Evolutionary conservation across 306 rosid genomes (phyloP), one percentile per base, ranked within the genome.

Genomic region (Trifolium fragiferum): DNA sequence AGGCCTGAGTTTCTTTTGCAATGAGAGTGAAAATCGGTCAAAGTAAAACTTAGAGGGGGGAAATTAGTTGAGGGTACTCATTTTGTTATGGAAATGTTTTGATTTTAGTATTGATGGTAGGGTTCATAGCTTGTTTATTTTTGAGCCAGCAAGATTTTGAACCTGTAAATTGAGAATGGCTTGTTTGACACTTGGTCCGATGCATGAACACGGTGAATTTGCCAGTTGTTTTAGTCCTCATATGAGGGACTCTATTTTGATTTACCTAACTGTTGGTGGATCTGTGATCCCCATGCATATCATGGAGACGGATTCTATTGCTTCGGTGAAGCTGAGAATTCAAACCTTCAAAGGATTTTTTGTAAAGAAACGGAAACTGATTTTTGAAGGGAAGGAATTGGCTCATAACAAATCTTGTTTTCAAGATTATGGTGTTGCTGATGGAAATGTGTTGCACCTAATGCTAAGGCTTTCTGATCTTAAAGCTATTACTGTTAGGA

Each of bases 321-420:
- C 92, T 53, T 85, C 87, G n/a, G 89, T 87, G 88, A 90, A 90
- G 81, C 86, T 90, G 77, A 87, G 89, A 82, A 90, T 90, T 73
- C 92, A 89, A 70, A 85, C 86, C 68, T 82, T 66, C 19, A 79
- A 83, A 70, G 90, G 97, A 0, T 87, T 82, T 73, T 87, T 85
- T 60, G 93, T 87, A 32, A 87, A 81, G 85, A 87, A 88, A 38
- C 92, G 83, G 82, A 90, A 87, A 68, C 79, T 90, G 70, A 87
- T 90, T 71, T 87, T 81, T 78, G 93, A 84, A 70, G 97, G 97
- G 55, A 85, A 89, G 81, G 97, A 90, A 46, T 81, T 90, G 86
- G 86, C 93, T 54, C 87, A 85, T 75, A 77, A 84, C 72, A 79
- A 78, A 70, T 84, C 90, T 43, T 75, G 89, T 66, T 76, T 90